phyloP scores from a whole-genome alignment of 805 yeast species.

The Yarrowia yakushimensis region DNA sequence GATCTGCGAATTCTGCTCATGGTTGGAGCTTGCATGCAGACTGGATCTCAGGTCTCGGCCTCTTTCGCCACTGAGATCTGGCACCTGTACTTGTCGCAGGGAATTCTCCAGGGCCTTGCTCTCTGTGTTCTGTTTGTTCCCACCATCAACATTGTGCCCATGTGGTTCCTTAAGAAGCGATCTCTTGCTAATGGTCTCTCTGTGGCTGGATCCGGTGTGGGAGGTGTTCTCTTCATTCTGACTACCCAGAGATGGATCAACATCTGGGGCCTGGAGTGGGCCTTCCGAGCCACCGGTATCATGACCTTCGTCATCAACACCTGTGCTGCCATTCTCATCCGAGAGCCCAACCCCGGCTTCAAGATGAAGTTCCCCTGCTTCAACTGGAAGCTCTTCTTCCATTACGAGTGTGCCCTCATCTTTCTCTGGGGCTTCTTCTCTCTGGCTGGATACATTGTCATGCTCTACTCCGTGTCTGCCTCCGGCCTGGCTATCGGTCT shows the following conservation, averaged over 20 bases:
- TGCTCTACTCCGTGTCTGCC: conserved; percentile 35
- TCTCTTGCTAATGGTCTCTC: conserved; percentile 50
- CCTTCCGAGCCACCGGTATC: conserved; percentile 46
- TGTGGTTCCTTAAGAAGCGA: conserved; percentile 48
- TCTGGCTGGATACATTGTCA: conserved; percentile 19
- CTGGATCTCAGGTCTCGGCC: conserved; percentile 18
- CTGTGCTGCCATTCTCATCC: conserved; percentile 4
- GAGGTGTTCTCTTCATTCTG: conserved; percentile 43
- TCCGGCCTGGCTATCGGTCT: conserved; percentile 33
- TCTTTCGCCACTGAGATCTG: conserved; percentile 37
- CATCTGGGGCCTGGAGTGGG: conserved; percentile 52
- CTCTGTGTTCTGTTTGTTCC: conserved; percentile 46
- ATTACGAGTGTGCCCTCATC: conserved; percentile 21
- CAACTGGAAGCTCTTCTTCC: conserved; percentile 24
- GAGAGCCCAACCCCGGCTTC: conserved; percentile 25
- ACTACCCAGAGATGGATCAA: conserved; percentile 40
- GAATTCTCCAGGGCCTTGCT: conserved; percentile 50
- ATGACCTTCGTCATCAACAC: conserved; percentile 21
- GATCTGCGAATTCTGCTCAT: conserved; percentile 11
- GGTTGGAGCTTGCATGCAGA: conserved; percentile 16
- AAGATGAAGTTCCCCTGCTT: conserved; percentile 21
- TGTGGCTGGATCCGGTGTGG: conserved; percentile 50
- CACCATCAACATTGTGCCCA: conserved; percentile 45
- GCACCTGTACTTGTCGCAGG: conserved; percentile 54
- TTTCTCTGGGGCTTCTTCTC: conserved; percentile 24